A percentile compares a stretch with the other conserved stretches of the same genome.
phyloP scores from a whole-genome alignment of 2,329 filamentous ascomycete species.

The Samsoniella hepiali region DNA sequence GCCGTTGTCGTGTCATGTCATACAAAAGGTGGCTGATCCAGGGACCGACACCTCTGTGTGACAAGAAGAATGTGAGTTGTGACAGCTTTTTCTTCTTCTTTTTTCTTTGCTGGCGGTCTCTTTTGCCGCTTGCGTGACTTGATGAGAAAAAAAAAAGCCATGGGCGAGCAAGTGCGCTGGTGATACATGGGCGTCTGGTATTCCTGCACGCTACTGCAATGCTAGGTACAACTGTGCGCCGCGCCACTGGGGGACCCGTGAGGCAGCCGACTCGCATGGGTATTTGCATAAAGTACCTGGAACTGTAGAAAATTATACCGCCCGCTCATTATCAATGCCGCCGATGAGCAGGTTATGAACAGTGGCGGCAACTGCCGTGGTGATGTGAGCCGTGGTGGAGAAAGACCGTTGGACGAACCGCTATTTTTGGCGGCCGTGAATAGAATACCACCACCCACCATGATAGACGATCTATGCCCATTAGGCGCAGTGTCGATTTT shows the following conservation, averaged over 20 bases:
- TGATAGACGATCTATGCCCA: too few relatives aligned
- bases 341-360: neutral
- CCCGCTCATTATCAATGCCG: neutral
- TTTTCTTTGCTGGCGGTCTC: too few relatives aligned
- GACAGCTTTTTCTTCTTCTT: neutral
- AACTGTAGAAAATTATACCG: too few relatives aligned
- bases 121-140: too few relatives aligned
- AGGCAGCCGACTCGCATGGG: neutral
- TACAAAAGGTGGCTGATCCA: neutral
- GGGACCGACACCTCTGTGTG: neutral
- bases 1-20: neutral
- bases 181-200: neutral
- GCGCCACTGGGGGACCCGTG: neutral
- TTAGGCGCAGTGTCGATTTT: too few relatives aligned
- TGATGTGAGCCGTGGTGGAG: too few relatives aligned
- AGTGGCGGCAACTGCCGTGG: too few relatives aligned
- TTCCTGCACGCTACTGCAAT: conserved; percentile 7
- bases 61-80: conserved; percentile 1
- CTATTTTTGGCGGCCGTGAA: too few relatives aligned
- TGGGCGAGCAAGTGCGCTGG: neutral
- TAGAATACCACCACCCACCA: too few relatives aligned
- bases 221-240: neutral
- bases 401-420: too few relatives aligned
- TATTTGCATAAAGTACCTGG: neutral
- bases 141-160: neutral